Evolutionary conservation across 139 green algal genomes (phyloP).

Genomic region (Volvox reticuliferus): DNA sequence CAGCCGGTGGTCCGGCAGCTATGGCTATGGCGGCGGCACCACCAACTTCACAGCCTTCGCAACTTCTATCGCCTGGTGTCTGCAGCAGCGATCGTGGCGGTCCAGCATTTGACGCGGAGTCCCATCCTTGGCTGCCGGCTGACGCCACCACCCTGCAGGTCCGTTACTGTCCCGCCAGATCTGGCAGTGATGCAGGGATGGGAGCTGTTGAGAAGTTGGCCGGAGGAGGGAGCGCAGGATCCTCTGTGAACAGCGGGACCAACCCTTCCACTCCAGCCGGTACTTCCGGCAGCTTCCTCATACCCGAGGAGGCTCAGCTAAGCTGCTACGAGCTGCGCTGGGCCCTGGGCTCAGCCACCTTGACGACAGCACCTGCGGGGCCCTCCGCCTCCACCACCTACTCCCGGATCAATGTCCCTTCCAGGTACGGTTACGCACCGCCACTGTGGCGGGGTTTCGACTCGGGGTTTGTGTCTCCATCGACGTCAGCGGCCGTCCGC

Average conservation of each 20-base stretch:
- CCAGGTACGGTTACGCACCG: neutral
- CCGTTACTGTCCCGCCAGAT: constrained; percentile 6
- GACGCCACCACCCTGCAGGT: constrained; percentile 3
- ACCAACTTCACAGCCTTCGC: neutral
- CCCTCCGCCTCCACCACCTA: neutral
- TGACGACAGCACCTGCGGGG: constrained; percentile 10
- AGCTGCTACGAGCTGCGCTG: constrained; percentile 39
- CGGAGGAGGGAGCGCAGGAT: too few relatives aligned
- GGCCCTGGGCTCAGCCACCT: neutral
- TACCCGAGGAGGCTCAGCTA: neutral
- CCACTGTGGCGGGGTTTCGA: neutral
- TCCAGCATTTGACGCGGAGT: too few relatives aligned
- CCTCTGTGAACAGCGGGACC: too few relatives aligned
- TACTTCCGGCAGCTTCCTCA: neutral
- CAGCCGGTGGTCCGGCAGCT: neutral
- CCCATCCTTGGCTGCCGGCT: neutral
- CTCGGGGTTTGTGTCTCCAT: too few relatives aligned
- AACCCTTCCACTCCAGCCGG: neutral
- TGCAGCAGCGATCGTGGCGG: neutral
- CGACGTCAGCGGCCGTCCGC: neutral
- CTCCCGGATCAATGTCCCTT: neutral
- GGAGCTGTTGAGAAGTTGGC: too few relatives aligned
- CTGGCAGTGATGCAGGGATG: too few relatives aligned
- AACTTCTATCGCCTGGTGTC: neutral
- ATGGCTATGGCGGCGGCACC: constrained; percentile 2